These are phyloP conservation scores for Amanita pseudoporphyria DNA, from an alignment of 768 basidiomycete genomes.

Conservation along the genomic window DNA sequence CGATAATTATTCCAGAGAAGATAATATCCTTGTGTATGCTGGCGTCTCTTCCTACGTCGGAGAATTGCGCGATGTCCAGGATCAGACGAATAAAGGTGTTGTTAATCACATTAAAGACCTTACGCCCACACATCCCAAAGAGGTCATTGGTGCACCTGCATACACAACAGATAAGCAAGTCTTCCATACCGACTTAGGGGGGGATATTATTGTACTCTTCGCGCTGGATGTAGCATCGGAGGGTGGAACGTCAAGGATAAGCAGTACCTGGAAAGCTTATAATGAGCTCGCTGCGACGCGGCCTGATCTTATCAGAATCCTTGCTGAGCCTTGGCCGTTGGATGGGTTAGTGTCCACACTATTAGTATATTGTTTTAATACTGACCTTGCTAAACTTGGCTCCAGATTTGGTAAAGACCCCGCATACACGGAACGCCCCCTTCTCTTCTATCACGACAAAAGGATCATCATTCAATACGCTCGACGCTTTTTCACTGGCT, in stretches of 20 bases:
- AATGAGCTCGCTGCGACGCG: conserved; percentile 37
- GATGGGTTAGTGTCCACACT: conserved; percentile 23
- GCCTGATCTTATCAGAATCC: conserved; percentile 31
- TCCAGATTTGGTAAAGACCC: conserved; percentile 29
- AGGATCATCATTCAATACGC: conserved; percentile 37
- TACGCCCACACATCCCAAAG: conserved; percentile 30
- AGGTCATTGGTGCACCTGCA: conserved; percentile 32
- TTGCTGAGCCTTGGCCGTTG: conserved; percentile 34
- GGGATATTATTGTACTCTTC: conserved; percentile 35
- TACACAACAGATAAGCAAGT: conserved; percentile 42
- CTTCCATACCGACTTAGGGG: conserved; percentile 39
- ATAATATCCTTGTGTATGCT: conserved; percentile 34
- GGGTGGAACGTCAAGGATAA: conserved; percentile 36
- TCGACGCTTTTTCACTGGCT: conserved; percentile 34
- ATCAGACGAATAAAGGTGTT: conserved; percentile 28
- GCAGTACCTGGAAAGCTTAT: conserved; percentile 33
- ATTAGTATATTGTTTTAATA: not conserved
- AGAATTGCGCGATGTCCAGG: conserved; percentile 32
- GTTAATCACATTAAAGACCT: conserved; percentile 40
- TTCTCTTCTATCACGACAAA: conserved; percentile 29
- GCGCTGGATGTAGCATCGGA: conserved; percentile 32
- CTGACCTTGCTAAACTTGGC: not conserved
- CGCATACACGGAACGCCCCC: conserved; percentile 25
- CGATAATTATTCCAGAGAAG: conserved; percentile 28
- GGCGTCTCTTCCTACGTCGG: conserved; percentile 39